phyloP scores from a whole-genome alignment of 2,329 filamentous ascomycete genomes.

The Claviceps cyperi region DNA sequence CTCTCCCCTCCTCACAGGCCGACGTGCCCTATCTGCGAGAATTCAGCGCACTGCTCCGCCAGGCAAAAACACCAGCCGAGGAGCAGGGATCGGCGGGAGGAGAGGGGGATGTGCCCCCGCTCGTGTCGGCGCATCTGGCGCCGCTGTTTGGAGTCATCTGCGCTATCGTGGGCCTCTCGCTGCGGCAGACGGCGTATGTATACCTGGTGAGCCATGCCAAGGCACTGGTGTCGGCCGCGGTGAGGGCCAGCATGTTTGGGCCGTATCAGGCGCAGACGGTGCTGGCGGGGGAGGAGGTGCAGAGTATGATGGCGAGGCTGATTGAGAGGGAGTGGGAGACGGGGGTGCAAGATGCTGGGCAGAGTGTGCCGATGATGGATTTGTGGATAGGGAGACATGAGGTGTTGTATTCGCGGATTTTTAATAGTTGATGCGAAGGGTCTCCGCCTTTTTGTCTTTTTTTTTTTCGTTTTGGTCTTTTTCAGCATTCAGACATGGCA shows the following conservation, averaged over 20 bases:
- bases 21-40: conserved; percentile 18
- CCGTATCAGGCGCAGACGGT: conserved; percentile 68
- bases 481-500: too few species aligned
- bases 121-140: conserved; percentile 49
- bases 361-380: conserved; percentile 65
- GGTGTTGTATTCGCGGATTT: conserved; percentile 71
- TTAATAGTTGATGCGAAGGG: conserved; percentile 49
- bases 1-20: conserved; percentile 14
- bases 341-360: conserved; percentile 51
- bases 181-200: conserved; percentile 54
- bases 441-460: too few species aligned
- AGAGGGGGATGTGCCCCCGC: conserved; percentile 18
- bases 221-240: conserved; percentile 60
- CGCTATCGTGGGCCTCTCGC: conserved; percentile 41
- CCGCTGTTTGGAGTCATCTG: conserved; percentile 58
- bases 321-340: conserved; percentile 47
- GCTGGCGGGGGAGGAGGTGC: conserved; percentile 46
- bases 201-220: conserved; percentile 67
- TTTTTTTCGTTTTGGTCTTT: too few species aligned
- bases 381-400: conserved; percentile 75
- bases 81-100: conserved; percentile 10
- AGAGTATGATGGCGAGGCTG: conserved; percentile 39
- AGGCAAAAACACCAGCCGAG: not conserved
- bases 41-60: conserved; percentile 23
- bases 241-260: conserved; percentile 63